phyloP scores from a whole-genome alignment of 2,329 filamentous ascomycete species.

The Ophiostoma montium region DNA sequence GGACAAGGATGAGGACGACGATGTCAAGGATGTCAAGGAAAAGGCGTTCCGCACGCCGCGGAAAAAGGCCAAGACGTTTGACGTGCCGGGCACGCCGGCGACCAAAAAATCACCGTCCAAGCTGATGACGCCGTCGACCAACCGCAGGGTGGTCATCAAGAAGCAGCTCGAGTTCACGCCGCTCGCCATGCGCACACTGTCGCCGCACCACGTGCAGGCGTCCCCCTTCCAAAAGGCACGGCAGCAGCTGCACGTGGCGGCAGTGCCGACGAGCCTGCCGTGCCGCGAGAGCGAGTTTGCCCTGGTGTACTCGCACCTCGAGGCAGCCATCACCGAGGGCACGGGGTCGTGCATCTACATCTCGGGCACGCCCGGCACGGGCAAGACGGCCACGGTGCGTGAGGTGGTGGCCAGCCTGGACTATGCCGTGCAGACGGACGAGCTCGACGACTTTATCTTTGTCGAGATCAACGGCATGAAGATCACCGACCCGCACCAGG shows the following conservation, averaged over 20 bases:
- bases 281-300: constrained; percentile 88
- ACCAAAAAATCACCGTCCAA: constrained; percentile 32
- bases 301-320: constrained; percentile 83
- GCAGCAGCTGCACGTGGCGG: constrained; percentile 80
- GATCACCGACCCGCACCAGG: constrained; percentile 93
- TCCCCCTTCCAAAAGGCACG: constrained; percentile 89
- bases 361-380: constrained; percentile 93
- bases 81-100: constrained; percentile 36
- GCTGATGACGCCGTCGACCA: constrained; percentile 27
- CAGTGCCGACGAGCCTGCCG: constrained; percentile 76
- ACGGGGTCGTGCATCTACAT: constrained; percentile 97
- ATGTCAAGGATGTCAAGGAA: constrained; percentile 19
- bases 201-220: constrained; percentile 55
- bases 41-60: constrained; percentile 22
- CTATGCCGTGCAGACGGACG: constrained; percentile 72
- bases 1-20: background rate
- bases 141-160: constrained; percentile 52
- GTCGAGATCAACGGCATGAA: constrained; percentile 99
- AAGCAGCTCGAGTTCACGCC: constrained; percentile 92
- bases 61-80: constrained; percentile 18
- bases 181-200: constrained; percentile 73
- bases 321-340: constrained; percentile 85
- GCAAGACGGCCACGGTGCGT: constrained; percentile 92
- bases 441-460: constrained; percentile 96
- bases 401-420: constrained; percentile 87